A percentile compares a stretch with the other conserved stretches of the same genome.
Evolutionary conservation across 2,329 filamentous ascomycete species (phyloP).

Genomic region (Penicillium capsulatum): DNA sequence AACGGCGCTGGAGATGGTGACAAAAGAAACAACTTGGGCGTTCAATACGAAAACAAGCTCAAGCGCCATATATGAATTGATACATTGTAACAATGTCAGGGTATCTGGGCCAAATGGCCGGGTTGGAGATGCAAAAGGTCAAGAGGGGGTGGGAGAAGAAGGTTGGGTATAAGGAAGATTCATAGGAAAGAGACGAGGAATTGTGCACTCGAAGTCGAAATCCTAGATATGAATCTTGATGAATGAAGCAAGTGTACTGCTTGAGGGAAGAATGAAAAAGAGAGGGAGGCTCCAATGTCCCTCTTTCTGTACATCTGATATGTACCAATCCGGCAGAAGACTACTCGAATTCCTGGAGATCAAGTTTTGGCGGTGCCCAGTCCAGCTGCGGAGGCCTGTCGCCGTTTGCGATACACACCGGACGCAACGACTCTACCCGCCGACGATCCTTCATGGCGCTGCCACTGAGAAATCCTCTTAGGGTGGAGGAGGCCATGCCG

Average conservation of each 20-base stretch:
- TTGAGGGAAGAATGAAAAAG: background rate
- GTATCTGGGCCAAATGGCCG: constrained; percentile 12
- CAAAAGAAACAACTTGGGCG: too few species aligned
- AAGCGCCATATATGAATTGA: constrained; percentile 5
- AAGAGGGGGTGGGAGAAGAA: background rate
- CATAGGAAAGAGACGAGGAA: background rate
- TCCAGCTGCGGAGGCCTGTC: constrained; percentile 35
- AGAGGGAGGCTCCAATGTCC: background rate
- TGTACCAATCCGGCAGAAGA: constrained; percentile 2
- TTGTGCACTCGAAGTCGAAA: background rate
- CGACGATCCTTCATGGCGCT: constrained; percentile 29
- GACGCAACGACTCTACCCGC: constrained; percentile 26
- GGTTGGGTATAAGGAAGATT: background rate
- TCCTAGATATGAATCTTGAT: constrained; percentile 1
- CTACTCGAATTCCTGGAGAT: constrained; percentile 30
- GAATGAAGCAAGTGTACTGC: too few species aligned
- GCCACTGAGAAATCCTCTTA: constrained; percentile 34
- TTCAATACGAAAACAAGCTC: background rate
- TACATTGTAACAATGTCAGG: constrained; percentile 3
- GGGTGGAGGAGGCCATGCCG: constrained; percentile 34
- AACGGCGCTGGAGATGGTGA: too few species aligned
- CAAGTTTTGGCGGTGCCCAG: constrained; percentile 37
- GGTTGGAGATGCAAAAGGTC: background rate
- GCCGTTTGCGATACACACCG: constrained; percentile 30
- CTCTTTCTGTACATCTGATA: constrained; percentile 8